Base-by-base conservation (phyloP, 2,329 filamentous ascomycete genomes). In the Stagonosporopsis cucurbitacearum region DNA sequence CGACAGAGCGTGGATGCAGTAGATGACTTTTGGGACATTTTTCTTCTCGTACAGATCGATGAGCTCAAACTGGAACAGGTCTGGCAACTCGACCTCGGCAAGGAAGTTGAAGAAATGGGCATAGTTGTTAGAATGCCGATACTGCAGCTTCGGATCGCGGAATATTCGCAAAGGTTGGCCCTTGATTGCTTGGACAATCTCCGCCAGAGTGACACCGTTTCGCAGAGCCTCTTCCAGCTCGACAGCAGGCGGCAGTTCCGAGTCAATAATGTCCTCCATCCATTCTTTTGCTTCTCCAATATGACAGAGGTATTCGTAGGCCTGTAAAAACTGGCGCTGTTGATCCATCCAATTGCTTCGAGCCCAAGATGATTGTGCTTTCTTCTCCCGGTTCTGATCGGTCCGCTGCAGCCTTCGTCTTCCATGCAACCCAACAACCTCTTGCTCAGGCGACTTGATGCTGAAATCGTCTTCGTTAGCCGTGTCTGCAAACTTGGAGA, bases 1-100 rank as follows among this genome's bases (percentile, higher is more conserved):
- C 73, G 94, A 98, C 17, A 99, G 81, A 0, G 95, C 95, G 70
- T 99, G 95, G 48, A 99, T 95, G 73, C 95, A 99, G 79, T 99
- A 96, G 59, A 99, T 99, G 72, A 98, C 96, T 76, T 98, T 99
- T 4, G 95, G 95, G 1, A 98, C 96, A 69, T 99, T 99, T 79
- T 99, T 99, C 82, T 98, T 99, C 77, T 99, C 96, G 79, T 99
- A 99, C 12, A 99, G 80, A 76, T 99, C 95, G 62, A 98, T 96
- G 41, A 98, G 82, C 75, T 99, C 95, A 75, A 99, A 99, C 54
- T 94, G 88, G 75, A 99, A 99, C 17, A 99, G 84, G 67, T 99
- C 96, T 1, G 95, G 95, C 3, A 99, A 81, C 69, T 96, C 90
- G 8, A 97, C 87, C 58, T 97, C 91, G 61, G 94, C 91, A 1